Percentiles rank a stretch among this genome's conserved stretches.
Conservation (phyloP, 2,329 filamentous ascomycete species). For the Amauroascus niger region DNA sequence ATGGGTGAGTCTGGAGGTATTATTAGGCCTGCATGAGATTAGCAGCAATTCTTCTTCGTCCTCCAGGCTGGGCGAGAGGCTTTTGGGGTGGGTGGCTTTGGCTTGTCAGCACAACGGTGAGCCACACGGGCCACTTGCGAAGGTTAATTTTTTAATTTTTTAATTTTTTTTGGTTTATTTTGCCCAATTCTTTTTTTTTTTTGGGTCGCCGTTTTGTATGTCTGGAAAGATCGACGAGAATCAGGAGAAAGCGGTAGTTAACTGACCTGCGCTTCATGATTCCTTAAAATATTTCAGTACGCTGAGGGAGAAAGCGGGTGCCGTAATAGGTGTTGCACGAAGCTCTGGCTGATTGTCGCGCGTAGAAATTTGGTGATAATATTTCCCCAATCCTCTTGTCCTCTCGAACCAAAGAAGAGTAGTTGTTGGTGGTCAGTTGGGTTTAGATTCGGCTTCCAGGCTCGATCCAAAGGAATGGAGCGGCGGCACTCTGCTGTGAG, state of each 20-base stretch:
- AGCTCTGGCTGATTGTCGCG: not conserved
- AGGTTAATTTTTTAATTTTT: constrained; percentile 4
- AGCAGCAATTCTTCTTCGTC: constrained; percentile 12
- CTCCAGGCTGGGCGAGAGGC: not conserved
- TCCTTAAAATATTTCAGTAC: not conserved
- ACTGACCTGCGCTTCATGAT: constrained; percentile 5
- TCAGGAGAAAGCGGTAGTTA: not conserved
- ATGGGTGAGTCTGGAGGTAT: constrained; percentile 3
- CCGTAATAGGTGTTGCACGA: not conserved
- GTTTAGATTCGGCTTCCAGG: not conserved
- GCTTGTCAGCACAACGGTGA: constrained; percentile 15
- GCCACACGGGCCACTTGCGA: constrained; percentile 14
- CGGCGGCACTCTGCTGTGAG: not conserved
- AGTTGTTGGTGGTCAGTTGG: not conserved
- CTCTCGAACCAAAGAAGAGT: not conserved
- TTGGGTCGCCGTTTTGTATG: not conserved
- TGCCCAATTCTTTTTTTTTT: no score
- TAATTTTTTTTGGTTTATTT: not conserved
- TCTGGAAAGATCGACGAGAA: not conserved
- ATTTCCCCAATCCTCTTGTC: not conserved
- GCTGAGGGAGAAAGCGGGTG: not conserved
- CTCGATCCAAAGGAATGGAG: not conserved
- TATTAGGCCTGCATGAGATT: constrained; percentile 10
- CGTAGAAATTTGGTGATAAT: no score
- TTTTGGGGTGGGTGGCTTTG: no score